Evolutionary conservation across 768 basidiomycete genomes (phyloP), one percentile per base, ranked within the genome.

Genomic region (Pleurotus tuber-regium): DNA sequence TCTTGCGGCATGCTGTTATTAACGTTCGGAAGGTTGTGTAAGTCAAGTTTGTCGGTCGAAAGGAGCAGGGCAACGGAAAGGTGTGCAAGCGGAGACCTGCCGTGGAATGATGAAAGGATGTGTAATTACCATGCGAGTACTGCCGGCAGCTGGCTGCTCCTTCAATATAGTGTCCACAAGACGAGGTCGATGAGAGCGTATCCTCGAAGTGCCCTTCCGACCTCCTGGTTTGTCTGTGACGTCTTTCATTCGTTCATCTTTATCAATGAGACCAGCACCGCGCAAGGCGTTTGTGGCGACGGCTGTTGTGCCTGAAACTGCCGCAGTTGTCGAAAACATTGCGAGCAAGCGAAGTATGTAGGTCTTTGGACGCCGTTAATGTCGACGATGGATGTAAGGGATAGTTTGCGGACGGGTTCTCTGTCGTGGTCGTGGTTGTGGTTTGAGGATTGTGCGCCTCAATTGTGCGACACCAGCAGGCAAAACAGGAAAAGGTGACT

Each of bases 171-270:
- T 4, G 24, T 50, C 49, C 24, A 39, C 39, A 16, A 41, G 18
- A 25, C 49, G 49, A 19, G 26, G 14, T 55, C 83, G 75, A 63
- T 87, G 83, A 4, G 78, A 70, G 28, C 83, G 77, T 57, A 76
- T 67, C 70, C 86, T 88, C 12, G 74, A 70, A n/a, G 74, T 59
- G 39, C 80, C 80, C 65, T 90, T 91, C 61, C 87, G 79, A 19
- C 87, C 87, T 43, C 86, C 86, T 4, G 85, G 86, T 58, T 74
- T 86, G 69, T 83, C 80, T 7, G 78, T 73, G 38, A 73, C 70
- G 61, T 91, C 88, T 55, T 82, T 80, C 89, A 91, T 90, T 58
- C 73, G 78, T 52, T 83, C 73, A 65, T 91, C 89, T 51, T 80
- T 73, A 75, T 89, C 87, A 55, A 89, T 84, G 62, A 90, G 82